Base-by-base conservation (phyloP, 768 basidiomycete species). In the Psilocybe cubensis region DNA sequence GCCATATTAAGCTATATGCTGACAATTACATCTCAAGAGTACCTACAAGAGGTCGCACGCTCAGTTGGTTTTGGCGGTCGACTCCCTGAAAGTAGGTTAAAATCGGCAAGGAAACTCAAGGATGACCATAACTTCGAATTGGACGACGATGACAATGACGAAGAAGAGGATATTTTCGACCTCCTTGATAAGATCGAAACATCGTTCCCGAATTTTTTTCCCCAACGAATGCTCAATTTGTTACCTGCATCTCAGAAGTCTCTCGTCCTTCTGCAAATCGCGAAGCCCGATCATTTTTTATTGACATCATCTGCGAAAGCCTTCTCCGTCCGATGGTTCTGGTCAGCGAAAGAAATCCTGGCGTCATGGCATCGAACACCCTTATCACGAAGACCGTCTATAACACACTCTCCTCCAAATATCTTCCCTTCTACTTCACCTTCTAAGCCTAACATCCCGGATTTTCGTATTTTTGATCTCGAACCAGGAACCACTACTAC, bases 201-300 rank as follows among this genome's bases (percentile, higher is more conserved):
- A 3, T 68, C 71, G 6, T 87, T 85, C 61, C 92, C 92, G 0
- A 70, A 70, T 3, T 94, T 94, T 69, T 82, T 94, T 57, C 80
- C 83, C 3, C 60, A 63, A 4, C 74, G 74, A 11, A 69, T 88
- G 25, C 71, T 81, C 6, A 74, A 79, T 43, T 76, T 83, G 6
- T 71, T 94, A 3, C 80, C 84, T 11, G 81, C 83, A 3, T 91
- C 91, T 1, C 83, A 83, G 58, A 87, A 83, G 63, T 93, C 92
- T 0, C 70, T 94, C 9, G 76, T 80, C 25, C 71, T 94, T 3
- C 77, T 94, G 0, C 78, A 77, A 46, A 79, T 79, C 9, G 90
- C 91, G 3, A 75, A 83, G 56, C 86, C 89, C 0, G 80, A 84
- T 45, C 89, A 92, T 64, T 78, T 78, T 0, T 68, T 90, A 10